A percentile compares a stretch with the other conserved stretches of the same genome.
Evolutionary conservation across 768 basidiomycete species (phyloP).

Genomic region (Strobilomyces dryophilus): DNA sequence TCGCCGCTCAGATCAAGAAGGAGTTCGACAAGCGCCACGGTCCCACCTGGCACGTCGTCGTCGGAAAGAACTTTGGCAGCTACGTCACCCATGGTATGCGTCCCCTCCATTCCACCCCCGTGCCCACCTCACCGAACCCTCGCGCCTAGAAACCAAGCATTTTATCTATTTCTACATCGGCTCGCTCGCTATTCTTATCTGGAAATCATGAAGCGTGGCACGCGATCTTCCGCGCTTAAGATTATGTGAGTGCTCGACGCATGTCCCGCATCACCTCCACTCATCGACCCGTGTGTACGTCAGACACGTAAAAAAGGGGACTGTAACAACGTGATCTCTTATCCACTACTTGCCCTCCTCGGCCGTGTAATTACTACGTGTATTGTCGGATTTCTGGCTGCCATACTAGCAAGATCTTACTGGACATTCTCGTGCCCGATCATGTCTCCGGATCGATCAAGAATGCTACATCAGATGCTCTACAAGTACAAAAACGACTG

Average conservation of each 20-base stretch:
- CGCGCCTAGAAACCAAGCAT: conserved; percentile 82
- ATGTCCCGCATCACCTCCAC: background rate
- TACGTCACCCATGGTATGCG: conserved; percentile 87
- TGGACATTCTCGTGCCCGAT: background rate
- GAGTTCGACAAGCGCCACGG: conserved; percentile 93
- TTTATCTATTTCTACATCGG: conserved; percentile 99
- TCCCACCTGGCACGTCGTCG: conserved; percentile 97
- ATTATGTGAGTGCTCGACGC: conserved; percentile 19
- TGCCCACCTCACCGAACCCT: conserved; percentile 6
- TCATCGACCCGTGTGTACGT: background rate
- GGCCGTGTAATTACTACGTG: conserved; percentile 27
- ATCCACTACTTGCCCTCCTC: conserved; percentile 13
- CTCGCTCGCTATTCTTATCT: conserved; percentile 87
- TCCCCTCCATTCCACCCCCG: background rate
- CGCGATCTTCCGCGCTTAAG: conserved; percentile 15
- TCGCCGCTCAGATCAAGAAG: conserved; percentile 97
- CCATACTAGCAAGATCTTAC: background rate
- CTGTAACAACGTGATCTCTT: conserved; percentile 23
- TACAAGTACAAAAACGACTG: conserved; percentile 21
- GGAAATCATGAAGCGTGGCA: conserved; percentile 68
- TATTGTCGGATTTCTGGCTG: conserved; percentile 13
- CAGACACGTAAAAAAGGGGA: conserved; percentile 16
- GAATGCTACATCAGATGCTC: conserved; percentile 4
- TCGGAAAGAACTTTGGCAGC: conserved; percentile 98
- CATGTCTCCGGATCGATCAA: background rate